Evolutionary conservation across 768 basidiomycete species (phyloP), one percentile per base, ranked within the genome.

Genomic region (Tricholoma sp.): DNA sequence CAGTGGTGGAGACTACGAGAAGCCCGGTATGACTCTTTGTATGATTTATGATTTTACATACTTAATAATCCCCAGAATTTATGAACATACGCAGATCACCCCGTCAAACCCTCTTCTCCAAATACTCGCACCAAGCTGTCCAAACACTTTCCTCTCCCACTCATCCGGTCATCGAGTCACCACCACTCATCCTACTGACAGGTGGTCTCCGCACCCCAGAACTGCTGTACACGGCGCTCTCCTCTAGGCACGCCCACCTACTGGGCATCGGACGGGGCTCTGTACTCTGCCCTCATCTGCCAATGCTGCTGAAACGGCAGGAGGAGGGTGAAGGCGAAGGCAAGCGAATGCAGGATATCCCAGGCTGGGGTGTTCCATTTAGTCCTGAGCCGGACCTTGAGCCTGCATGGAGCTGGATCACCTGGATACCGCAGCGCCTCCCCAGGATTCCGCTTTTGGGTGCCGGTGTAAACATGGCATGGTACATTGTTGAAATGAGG

Each of bases 1-100:
- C 57, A 91, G 87, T 54, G 93, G 93, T 1, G 93, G 93, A 0
- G 85, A 87, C 65, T 96, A 95, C 61, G 89, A 92, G 64, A 81
- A 77, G 15, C 87, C 89, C 61, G 82, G 91, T 87, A 61, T 15
- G 76, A 62, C 15, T 4, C 7, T 20, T 39, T 29, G 6, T 31
- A 4, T 4, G 56, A 57, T 20, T 5, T 28, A 18, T 56, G 2
- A 49, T 33, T 13, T 7, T 37, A 24, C 12, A 3, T 10, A 33
- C 31, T 28, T 3, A 8, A 6, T 51, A 84, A 83, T 78, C 18
- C 84, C 84, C 52, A 68, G 82, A 69, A 55, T 57, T 0, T 45
- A 53, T 39, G 8, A 66, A 10, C 33, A 41, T 7, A 64, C 65
- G n/a, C 39, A 66, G 58, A 15, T 73, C 77, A 11, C 55, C 69